Base-by-base conservation (phyloP, 2,329 filamentous ascomycete genomes). In the Phaeosphaeriaceae sp. region DNA sequence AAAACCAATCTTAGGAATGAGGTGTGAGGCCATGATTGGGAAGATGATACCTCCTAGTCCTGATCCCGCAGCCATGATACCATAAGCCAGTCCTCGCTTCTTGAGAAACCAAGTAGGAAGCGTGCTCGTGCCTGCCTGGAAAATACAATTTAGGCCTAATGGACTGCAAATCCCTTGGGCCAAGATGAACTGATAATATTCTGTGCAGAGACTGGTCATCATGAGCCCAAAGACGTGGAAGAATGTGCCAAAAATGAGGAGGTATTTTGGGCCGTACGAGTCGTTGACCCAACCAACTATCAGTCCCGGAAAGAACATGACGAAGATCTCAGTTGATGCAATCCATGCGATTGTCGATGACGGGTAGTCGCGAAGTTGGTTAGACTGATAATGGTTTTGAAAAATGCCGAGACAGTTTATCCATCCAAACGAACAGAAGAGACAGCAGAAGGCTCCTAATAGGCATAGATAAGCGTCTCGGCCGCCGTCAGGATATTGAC, bases 211-310 rank as follows among this genome's bases (percentile, higher is more conserved):
- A 6, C 77, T 81, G 0, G 82, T 77, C 83, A 87, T 86, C 82
- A 88, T 86, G 4, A 87, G 62, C 2, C 82, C 81, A 46, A 87
- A 81, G 13, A 87, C 79, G 46, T 86, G 81, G 28, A 85, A 63
- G 43, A 85, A 68, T 0, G 76, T 79, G 13, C 84, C 84, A 11
- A 66, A 63, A 1, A 83, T 28, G 1, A 87, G 64, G 0, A 89
- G 71, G 38, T 74, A 79, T 21, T 80, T 78, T 0, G 86, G 84
- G 0, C 87, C 87, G 48, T 84, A 82, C 47, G 76, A 81, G 60
- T 90, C 87, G 57, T 81, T 88, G 0, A 87, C 38, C 33, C 81
- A 83, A 1, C 87, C 87, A n/a, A 86, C 79, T 6, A 89, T 60
- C 0, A 85, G 84, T 0, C 86, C 85, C 54, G 80, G 59, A 4